Evolutionary conservation across 352 stramenopile genomes (phyloP), one percentile per base, ranked within the genome.

Genomic region (Saprolegnia diclina): DNA sequence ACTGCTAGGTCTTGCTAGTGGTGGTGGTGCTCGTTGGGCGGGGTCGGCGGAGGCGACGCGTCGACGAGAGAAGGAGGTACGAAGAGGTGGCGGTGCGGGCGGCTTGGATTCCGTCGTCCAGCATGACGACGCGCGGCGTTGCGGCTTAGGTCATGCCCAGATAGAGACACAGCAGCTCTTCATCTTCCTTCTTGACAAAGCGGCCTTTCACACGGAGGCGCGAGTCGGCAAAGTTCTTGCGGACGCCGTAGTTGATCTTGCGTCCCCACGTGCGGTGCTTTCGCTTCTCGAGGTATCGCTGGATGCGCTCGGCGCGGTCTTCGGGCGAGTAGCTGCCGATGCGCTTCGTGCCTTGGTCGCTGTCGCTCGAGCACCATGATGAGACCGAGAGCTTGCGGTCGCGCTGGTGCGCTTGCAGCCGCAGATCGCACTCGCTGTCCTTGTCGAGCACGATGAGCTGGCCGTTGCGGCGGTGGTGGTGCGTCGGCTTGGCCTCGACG

Each of bases 131-230:
- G 53, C 22, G 46, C 24, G 45, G 63, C 19, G 44, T 3, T 14
- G n/a, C 18, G 14, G n/a, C n/a, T 54, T 87, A 94, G 68, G 80
- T 94, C 72, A 87, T 87, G 75, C 83, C 91, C 73, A 94, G 64
- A 59, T 91, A 73, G 65, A 90, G 77, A 64, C 89, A 91, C 50
- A 97, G 75, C 67, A 97, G 72, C 75, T 97, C 82, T 72, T 97
- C 90, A 76, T 99, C 96, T 74, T 99, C 96, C 72, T 99, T 99
- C 80, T 98, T 99, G 32, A 99, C 96, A 78, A 99, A 99, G 52
- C 96, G 89, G 53, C 97, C 94, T 76, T 99, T 99, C 13, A 99
- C 96, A 56, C 97, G 85, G 73, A 99, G 78, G 56, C 97, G 82
- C 78, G 92, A 98, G 81, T 99, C 97, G 52, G 97, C 97, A 85